These are phyloP conservation scores for Leucosporidium scottii DNA, from an alignment of 768 basidiomycete species.

Conservation along the genomic window DNA sequence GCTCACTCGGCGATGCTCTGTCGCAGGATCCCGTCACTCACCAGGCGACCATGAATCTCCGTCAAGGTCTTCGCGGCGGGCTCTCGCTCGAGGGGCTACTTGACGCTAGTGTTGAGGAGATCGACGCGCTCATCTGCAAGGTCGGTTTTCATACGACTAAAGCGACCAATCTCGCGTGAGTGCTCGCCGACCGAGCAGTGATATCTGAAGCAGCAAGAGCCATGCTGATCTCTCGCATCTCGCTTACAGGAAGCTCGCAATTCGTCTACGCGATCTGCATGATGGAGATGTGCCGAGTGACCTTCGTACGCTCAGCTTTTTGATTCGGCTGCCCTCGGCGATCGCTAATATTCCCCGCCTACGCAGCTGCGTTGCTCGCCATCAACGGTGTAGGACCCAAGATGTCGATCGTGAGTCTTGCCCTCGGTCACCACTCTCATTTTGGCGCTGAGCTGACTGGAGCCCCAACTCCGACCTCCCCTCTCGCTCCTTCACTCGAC, in stretches of 20 bases:
- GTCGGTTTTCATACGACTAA: slow-evolving; percentile 37
- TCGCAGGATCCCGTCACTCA: slow-evolving; percentile 53
- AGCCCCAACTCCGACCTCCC: too few species aligned
- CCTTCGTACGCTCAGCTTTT: not conserved
- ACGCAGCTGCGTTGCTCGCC: slow-evolving; percentile 66
- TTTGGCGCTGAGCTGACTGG: too few species aligned
- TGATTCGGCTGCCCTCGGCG: not conserved
- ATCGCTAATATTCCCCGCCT: not conserved
- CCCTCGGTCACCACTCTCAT: too few species aligned
- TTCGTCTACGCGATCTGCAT: slow-evolving; percentile 58
- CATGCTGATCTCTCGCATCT: not conserved
- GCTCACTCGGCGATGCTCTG: slow-evolving; percentile 88
- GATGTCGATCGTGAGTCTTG: slow-evolving; percentile 73
- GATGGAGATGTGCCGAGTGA: slow-evolving; percentile 72
- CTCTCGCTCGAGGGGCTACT: slow-evolving; percentile 66
- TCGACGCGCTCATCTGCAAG: slow-evolving; percentile 41
- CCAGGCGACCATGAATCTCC: slow-evolving; percentile 67
- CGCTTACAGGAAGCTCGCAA: slow-evolving; percentile 18
- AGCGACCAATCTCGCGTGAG: slow-evolving; percentile 13
- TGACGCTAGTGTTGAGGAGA: slow-evolving; percentile 54
- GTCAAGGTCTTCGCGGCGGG: slow-evolving; percentile 66
- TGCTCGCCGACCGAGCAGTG: not conserved
- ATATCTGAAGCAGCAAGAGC: not conserved
- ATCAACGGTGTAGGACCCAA: slow-evolving; percentile 91
- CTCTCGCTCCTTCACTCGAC: not conserved